phyloP scores from a whole-genome alignment of 495 filamentous ascomycete species.

The Immersiella caudata region DNA sequence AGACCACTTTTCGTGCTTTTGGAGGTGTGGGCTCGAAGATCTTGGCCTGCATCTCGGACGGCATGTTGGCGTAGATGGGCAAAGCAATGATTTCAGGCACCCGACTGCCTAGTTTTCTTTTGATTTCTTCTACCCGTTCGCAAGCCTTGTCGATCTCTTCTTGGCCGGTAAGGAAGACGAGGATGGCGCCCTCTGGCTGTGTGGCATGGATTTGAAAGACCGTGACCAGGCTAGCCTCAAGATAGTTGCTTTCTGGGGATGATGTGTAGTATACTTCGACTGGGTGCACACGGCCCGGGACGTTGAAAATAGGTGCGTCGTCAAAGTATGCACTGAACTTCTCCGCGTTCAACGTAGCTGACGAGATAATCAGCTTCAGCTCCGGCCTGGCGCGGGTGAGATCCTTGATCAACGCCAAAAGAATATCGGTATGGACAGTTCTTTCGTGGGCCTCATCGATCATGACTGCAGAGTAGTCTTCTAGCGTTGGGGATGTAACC shows the following conservation, averaged over 20 bases:
- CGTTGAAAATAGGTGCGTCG: slow-evolving; percentile 93
- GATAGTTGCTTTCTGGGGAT: slow-evolving; percentile 92
- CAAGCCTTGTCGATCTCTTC: slow-evolving; percentile 89
- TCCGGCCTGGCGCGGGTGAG: slow-evolving; percentile 84
- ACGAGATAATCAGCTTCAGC: slow-evolving; percentile 89
- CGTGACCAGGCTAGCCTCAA: slow-evolving; percentile 88
- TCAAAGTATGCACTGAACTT: slow-evolving; percentile 94
- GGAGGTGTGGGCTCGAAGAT: slow-evolving; percentile 89
- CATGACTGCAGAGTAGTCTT: slow-evolving; percentile 88
- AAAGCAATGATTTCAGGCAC: slow-evolving; percentile 85
- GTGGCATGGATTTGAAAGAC: slow-evolving; percentile 96
- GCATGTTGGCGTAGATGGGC: slow-evolving; percentile 87
- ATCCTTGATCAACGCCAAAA: slow-evolving; percentile 90
- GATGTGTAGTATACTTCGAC: slow-evolving; percentile 93
- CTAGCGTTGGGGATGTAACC: slow-evolving; percentile 83
- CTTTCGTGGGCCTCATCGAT: slow-evolving; percentile 98
- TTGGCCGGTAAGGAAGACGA: slow-evolving; percentile 88
- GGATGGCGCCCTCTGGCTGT: slow-evolving; percentile 82
- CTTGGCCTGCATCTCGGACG: slow-evolving; percentile 81
- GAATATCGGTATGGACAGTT: slow-evolving; percentile 87
- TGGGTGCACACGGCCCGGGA: slow-evolving; percentile 86
- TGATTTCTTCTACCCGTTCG: slow-evolving; percentile 76
- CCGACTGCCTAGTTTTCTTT: slow-evolving; percentile 76
- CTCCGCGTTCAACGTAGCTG: slow-evolving; percentile 92
- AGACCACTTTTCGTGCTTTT: slow-evolving; percentile 78